Percentiles rank a stretch among this genome's conserved stretches.
Evolutionary conservation across 2,329 filamentous ascomycete species (phyloP).

Genomic region (Thielaviopsis cerberus): DNA sequence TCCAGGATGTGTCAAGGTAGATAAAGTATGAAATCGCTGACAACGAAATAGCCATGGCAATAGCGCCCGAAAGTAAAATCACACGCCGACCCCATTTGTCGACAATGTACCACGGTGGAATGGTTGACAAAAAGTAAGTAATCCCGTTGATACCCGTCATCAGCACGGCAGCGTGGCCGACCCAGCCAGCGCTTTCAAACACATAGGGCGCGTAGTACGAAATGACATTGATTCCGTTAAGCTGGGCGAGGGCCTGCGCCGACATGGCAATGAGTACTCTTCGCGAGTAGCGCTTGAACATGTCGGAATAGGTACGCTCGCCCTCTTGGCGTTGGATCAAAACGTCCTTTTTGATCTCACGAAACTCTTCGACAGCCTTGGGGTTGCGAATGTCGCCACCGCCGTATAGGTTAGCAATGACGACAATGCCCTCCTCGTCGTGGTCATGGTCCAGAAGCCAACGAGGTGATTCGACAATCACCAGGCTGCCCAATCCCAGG

Average conservation of each 20-base stretch:
- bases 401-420: conserved; percentile 93
- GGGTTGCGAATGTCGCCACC: conserved; percentile 86
- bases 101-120: conserved; percentile 93
- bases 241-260: conserved; percentile 81
- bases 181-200: too few species aligned
- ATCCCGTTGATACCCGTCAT: conserved; percentile 94
- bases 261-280: conserved; percentile 98
- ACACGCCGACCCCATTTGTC: conserved; percentile 78
- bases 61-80: conserved; percentile 74
- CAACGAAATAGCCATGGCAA: conserved; percentile 75
- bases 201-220: conserved; percentile 96
- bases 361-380: conserved; percentile 86
- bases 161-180: conserved; percentile 71
- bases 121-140: conserved; percentile 77
- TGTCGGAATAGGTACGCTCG: too few species aligned
- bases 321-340: too few species aligned
- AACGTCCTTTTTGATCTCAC: conserved; percentile 97
- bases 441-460: conserved; percentile 97
- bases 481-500: too few species aligned
- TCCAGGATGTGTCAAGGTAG: conserved; percentile 55
- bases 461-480: conserved; percentile 94
- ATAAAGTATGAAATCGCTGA: too few species aligned
- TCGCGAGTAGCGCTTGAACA: conserved; percentile 83
- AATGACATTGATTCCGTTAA: conserved; percentile 98
- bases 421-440: conserved; percentile 93